Evolutionary conservation across 768 basidiomycete species (phyloP).

Genomic region (Suillus subluteus): DNA sequence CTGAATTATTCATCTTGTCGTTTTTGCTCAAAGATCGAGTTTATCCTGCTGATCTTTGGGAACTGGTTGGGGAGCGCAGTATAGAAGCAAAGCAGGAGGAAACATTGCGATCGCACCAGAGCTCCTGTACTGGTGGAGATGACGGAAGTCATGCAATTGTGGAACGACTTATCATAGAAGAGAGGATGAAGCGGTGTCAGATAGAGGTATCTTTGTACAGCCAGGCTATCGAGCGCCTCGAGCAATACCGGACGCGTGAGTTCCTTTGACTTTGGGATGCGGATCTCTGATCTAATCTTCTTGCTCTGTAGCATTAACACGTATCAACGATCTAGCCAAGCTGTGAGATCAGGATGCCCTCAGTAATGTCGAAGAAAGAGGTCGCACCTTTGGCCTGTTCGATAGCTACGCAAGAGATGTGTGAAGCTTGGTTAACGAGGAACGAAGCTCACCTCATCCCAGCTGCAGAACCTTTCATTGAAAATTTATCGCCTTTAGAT

Average conservation of each 20-base stretch:
- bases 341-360: neutral
- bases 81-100: slow-evolving; percentile 2
- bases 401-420: neutral
- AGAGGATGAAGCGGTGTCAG: slow-evolving; percentile 5
- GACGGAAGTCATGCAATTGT: slow-evolving; percentile 1
- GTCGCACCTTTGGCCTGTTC: neutral
- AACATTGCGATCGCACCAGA: neutral
- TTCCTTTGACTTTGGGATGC: neutral
- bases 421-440: neutral
- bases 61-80: neutral
- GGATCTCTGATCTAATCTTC: neutral
- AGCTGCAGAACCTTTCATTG: neutral
- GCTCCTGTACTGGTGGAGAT: neutral
- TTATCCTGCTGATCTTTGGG: slow-evolving; percentile 7
- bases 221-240: neutral
- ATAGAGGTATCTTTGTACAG: slow-evolving; percentile 5
- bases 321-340: neutral
- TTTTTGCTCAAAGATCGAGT: neutral
- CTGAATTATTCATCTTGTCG: neutral
- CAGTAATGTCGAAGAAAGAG: neutral
- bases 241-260: slow-evolving; percentile 3
- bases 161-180: slow-evolving; percentile 4
- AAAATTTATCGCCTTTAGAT: neutral
- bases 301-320: neutral
- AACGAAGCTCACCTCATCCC: neutral